These are phyloP conservation scores for Paramecium biaurelia DNA, from an alignment of 73 alveolate species.

Conservation along the genomic window DNA sequence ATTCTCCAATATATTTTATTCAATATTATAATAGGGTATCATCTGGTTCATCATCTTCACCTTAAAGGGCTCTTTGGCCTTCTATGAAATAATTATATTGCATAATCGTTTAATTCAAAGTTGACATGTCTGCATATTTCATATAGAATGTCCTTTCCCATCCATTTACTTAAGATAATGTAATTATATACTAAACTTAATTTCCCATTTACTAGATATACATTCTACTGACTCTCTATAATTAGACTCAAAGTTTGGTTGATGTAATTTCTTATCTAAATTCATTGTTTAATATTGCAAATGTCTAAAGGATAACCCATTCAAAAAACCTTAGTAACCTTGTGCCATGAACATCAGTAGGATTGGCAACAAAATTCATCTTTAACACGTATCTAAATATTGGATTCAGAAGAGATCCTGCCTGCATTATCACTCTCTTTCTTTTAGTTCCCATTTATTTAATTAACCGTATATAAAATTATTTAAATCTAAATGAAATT, in stretches of 20 bases:
- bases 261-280: conserved; percentile 19
- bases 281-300: not conserved
- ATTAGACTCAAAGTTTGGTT: not conserved
- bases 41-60: conserved; percentile 52
- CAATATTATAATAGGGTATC: not conserved
- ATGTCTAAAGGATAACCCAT: not conserved
- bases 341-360: conserved; percentile 22
- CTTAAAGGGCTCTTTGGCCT: conserved; percentile 12
- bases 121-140: not conserved
- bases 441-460: conserved; percentile 13
- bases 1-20: not conserved
- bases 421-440: conserved; percentile 47
- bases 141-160: conserved; percentile 38
- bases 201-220: conserved; percentile 13
- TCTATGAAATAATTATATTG: conserved; percentile 33
- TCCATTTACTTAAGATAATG: not conserved
- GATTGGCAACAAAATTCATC: conserved; percentile 32
- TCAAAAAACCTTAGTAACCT: not conserved
- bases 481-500: not conserved
- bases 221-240: conserved; percentile 35
- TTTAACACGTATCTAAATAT: not conserved
- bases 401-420: conserved; percentile 32
- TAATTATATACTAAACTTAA: not conserved
- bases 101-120: not conserved
- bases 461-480: conserved; percentile 22